phyloP scores from a whole-genome alignment of 2,329 filamentous ascomycete species.

The Claviceps sp. region DNA sequence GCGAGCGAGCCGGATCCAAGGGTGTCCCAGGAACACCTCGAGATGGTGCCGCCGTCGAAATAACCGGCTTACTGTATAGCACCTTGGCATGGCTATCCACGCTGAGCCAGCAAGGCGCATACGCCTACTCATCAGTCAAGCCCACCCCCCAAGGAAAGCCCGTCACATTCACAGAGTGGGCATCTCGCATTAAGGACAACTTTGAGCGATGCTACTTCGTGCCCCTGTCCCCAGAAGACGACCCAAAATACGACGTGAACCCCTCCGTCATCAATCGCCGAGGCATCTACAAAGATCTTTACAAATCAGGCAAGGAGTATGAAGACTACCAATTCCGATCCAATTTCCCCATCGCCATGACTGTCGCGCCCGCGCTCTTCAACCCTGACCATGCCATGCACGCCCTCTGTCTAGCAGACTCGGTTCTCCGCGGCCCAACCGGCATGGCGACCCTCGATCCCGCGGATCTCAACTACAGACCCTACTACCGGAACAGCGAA shows the following conservation, averaged over 20 bases:
- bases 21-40: conserved; percentile 92
- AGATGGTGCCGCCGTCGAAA: conserved; percentile 89
- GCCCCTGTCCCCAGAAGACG: conserved; percentile 55
- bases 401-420: conserved; percentile 70
- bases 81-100: conserved; percentile 65
- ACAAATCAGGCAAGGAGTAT: conserved; percentile 86
- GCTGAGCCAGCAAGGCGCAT: conserved; percentile 55
- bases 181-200: conserved; percentile 61
- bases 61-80: conserved; percentile 87
- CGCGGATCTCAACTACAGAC: conserved; percentile 80
- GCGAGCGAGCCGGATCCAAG: conserved; percentile 77
- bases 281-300: conserved; percentile 96
- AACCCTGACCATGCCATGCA: conserved; percentile 62
- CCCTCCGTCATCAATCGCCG: conserved; percentile 68
- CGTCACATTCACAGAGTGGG: conserved; percentile 70
- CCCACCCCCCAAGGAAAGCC: conserved; percentile 38
- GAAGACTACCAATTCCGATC: conserved; percentile 93
- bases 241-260: conserved; percentile 69
- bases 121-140: conserved; percentile 60
- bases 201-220: conserved; percentile 92
- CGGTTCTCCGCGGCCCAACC: conserved; percentile 66
- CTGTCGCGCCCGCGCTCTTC: conserved; percentile 81
- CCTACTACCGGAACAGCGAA: conserved; percentile 89
- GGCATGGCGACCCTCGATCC: conserved; percentile 96
- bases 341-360: conserved; percentile 94